Conservation (phyloP, 2,329 filamentous ascomycete species). For the Nectriaceae sp. region DNA sequence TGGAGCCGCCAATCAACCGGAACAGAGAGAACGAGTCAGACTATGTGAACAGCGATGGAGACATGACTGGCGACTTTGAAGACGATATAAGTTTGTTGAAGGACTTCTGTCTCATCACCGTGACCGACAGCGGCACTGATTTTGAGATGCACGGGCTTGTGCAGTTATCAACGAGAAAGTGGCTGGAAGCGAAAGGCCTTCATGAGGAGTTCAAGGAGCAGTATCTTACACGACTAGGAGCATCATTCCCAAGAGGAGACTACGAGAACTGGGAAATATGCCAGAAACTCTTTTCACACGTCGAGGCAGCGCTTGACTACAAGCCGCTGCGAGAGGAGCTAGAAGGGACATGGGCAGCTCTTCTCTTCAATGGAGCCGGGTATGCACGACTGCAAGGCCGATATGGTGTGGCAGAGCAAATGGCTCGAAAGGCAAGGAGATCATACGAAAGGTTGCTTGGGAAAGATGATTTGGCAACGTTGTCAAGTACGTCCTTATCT, state of each 20-base stretch:
- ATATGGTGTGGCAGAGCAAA: not conserved
- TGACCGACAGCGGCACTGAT: constrained; percentile 22
- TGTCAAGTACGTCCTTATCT: not conserved
- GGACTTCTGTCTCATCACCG: constrained; percentile 28
- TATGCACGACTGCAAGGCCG: not conserved
- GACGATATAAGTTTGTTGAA: constrained; percentile 31
- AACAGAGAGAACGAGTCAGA: not conserved
- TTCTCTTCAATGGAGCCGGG: not conserved
- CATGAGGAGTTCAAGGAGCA: constrained; percentile 5
- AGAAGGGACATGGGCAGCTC: not conserved
- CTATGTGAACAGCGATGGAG: constrained; percentile 15
- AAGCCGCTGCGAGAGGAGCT: not conserved
- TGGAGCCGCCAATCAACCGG: not conserved
- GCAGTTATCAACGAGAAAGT: constrained; percentile 33
- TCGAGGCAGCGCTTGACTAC: not conserved
- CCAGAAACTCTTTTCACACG: constrained; percentile 25
- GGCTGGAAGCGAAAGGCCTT: constrained; percentile 17
- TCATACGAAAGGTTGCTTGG: not conserved
- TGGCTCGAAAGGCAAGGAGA: not conserved
- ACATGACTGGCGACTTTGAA: constrained; percentile 34
- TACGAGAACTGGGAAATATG: constrained; percentile 3
- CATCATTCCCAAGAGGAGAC: not conserved
- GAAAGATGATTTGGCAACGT: not conserved
- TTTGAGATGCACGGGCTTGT: constrained; percentile 44
- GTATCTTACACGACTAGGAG: constrained; percentile 11